Evolutionary conservation across 2,329 filamentous ascomycete species (phyloP).

Genomic region (Dryadomyces sulphureus): DNA sequence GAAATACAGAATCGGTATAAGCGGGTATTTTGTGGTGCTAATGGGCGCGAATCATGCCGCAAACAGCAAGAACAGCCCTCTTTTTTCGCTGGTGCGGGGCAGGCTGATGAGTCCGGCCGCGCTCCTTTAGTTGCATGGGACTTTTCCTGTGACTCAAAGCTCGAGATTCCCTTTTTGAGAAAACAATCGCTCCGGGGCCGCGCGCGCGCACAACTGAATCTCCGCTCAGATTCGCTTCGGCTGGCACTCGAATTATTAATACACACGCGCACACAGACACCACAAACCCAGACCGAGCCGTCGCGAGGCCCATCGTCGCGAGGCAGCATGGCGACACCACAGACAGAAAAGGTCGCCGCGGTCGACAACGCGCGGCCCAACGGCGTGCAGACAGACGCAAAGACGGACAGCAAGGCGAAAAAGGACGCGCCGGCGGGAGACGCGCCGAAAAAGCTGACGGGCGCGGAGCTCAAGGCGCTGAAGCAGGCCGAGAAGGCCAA

Average conservation of each 20-base stretch:
- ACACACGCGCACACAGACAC: not conserved
- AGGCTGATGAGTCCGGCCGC: not conserved
- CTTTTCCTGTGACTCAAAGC: not conserved
- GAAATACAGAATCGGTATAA: not conserved
- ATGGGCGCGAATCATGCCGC: too few species aligned
- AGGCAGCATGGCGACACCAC: conserved; percentile 1
- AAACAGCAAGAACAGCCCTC: not conserved
- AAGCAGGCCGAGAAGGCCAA: too few species aligned
- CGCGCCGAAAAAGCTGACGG: conserved; percentile 74
- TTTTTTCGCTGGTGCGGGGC: conserved; percentile 1
- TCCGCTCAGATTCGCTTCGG: not conserved
- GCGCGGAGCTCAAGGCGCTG: too few species aligned
- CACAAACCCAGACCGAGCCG: not conserved
- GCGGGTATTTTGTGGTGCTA: too few species aligned
- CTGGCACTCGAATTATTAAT: not conserved
- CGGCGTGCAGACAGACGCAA: not conserved
- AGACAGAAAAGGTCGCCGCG: not conserved
- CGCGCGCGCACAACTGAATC: too few species aligned
- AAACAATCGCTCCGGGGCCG: not conserved
- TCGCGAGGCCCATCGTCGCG: not conserved
- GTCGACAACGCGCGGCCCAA: not conserved
- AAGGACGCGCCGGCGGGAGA: conserved; percentile 2
- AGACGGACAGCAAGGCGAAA: not conserved
- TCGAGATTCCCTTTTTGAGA: not conserved
- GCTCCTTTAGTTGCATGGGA: not conserved